Evolutionary conservation across 208 protist genomes (phyloP).

Genomic region (Acanthamoeba castellanii): DNA sequence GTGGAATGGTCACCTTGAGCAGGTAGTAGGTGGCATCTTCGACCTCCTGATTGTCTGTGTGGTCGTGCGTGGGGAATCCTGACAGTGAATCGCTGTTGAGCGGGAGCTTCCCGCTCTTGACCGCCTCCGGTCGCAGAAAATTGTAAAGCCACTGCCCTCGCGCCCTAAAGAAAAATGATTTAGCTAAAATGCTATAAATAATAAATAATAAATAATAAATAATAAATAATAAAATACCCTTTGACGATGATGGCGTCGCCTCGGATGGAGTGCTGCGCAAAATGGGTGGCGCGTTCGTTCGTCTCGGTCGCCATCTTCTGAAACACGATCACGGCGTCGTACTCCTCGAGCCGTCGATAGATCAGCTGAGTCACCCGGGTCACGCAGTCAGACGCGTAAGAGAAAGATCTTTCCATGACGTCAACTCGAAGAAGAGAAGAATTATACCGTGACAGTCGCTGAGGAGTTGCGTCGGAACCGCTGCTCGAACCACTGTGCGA

Average conservation of each 20-base stretch:
- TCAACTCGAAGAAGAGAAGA: background rate
- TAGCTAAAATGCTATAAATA: slow-evolving; percentile 10
- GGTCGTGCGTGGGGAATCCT: slow-evolving; percentile 48
- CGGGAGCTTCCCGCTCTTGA: slow-evolving; percentile 14
- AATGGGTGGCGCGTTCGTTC: slow-evolving; percentile 62
- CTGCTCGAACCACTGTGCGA: slow-evolving; percentile 25
- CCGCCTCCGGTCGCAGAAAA: slow-evolving; percentile 65
- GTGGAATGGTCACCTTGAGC: slow-evolving; percentile 53
- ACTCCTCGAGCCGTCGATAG: slow-evolving; percentile 53
- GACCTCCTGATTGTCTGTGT: slow-evolving; percentile 30
- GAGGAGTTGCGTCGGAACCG: background rate
- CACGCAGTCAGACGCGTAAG: too few species aligned
- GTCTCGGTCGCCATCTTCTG: background rate
- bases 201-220: background rate
- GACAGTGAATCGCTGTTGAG: slow-evolving; percentile 71
- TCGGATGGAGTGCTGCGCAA: slow-evolving; percentile 31
- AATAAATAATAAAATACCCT: background rate
- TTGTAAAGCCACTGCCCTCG: slow-evolving; percentile 65
- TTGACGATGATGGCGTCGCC: slow-evolving; percentile 71
- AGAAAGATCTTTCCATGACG: too few species aligned
- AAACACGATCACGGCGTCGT: slow-evolving; percentile 65
- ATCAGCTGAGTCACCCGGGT: background rate
- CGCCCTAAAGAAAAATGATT: background rate
- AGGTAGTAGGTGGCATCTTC: slow-evolving; percentile 48
- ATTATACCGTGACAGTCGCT: background rate